Evolutionary conservation across 2,329 filamentous ascomycete genomes (phyloP).

Genomic region (Pestalotiopsis sp.): DNA sequence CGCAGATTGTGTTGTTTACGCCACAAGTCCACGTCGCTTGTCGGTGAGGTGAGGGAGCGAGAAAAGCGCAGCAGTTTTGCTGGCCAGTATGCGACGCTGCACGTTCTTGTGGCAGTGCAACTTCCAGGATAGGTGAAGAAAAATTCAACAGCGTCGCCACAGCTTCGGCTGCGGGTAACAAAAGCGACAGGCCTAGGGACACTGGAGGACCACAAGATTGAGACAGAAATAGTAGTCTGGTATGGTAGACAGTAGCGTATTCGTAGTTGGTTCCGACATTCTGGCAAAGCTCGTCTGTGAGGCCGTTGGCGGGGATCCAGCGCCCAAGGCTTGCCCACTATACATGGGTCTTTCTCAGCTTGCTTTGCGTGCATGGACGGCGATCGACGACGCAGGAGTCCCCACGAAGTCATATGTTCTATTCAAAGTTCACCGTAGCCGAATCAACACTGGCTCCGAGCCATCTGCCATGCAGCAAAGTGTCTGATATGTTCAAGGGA

Average conservation of each 20-base stretch:
- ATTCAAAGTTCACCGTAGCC: background rate
- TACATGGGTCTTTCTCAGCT: conserved; percentile 35
- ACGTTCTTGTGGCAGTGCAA: conserved; percentile 9
- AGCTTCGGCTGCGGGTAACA: conserved; percentile 28
- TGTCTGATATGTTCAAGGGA: no score
- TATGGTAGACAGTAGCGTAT: no score
- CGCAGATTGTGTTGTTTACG: background rate
- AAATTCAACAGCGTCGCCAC: background rate
- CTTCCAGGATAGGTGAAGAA: background rate
- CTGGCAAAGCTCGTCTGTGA: conserved; percentile 11
- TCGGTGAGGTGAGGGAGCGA: background rate
- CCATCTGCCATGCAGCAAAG: no score
- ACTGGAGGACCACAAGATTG: background rate
- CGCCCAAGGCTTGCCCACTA: conserved; percentile 15
- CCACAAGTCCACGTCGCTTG: conserved; percentile 13
- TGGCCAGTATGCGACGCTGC: conserved; percentile 7
- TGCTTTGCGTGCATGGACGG: conserved; percentile 20
- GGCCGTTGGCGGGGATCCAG: conserved; percentile 9
- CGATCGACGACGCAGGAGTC: conserved; percentile 17
- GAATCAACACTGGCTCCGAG: background rate
- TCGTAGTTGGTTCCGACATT: conserved; percentile 17
- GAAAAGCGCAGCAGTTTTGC: background rate
- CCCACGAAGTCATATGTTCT: conserved; percentile 3
- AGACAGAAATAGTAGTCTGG: background rate
- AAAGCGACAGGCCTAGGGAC: conserved; percentile 21